Evolutionary conservation across 441 rosid genomes (phyloP), one percentile per base, ranked within the genome.

Genomic region (Francoa sonchifolia): DNA sequence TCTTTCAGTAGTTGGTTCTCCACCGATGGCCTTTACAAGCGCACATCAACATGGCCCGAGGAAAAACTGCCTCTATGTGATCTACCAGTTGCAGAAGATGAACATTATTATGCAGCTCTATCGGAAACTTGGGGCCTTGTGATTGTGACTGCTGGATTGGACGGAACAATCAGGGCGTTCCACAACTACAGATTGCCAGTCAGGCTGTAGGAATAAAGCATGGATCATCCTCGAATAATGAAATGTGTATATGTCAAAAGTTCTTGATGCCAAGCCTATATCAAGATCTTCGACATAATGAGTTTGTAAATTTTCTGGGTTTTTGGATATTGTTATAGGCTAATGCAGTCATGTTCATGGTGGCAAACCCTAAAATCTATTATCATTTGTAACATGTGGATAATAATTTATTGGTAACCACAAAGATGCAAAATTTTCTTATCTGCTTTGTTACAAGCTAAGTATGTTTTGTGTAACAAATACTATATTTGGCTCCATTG

Each of bases 1-100:
- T 70, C 62, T 12, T 39, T 72, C 5, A 67, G 76, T 21, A 67
- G 53, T 44, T 71, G 73, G 70, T 72, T 72, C 44, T 68, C 72
- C 27, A 46, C 39, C 9, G 83, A 75, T 1, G 62, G 80, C 1
- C 55, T 68, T 0, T 62, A 62, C 61, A 71, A 69, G 37, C 72
- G 67, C 20, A 58, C 74, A 0, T 76, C 85, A n/a, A 87, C 95
- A 20, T 87, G 95, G 95, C 97, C 97, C 0, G 97, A 67, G 62
- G 97, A 87, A 58, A 77, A 69, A 48, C 86, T 87, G 47, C 78
- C 66, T 5, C 20, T 10, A 23, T 53, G 65, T 62, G 69, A 58
- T 35, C 37, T 17, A 19, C 8, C 59, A 12, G 14, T 30, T 5
- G 33, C 14, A 5, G 70, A 49, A 14, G 35, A 21, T 1, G 50